Evolutionary conservation across 2,329 filamentous ascomycete species (phyloP).

Genomic region (Talaromyces sp.): DNA sequence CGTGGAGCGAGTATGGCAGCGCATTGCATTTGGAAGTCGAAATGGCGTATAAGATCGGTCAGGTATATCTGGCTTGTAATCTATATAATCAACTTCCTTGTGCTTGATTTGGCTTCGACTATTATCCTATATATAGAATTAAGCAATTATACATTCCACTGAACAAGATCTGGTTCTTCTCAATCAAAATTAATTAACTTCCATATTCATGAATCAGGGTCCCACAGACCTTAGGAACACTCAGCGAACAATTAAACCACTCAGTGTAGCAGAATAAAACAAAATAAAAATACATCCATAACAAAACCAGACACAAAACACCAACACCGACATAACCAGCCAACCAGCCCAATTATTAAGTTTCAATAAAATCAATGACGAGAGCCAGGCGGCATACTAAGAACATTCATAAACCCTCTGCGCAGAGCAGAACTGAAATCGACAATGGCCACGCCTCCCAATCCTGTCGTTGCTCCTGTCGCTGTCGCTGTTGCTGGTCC

Average conservation of each 20-base stretch:
- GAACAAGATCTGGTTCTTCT: background rate
- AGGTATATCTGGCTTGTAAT: background rate
- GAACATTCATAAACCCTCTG: slow-evolving; percentile 20
- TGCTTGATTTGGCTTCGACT: background rate
- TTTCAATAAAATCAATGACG: slow-evolving; percentile 1
- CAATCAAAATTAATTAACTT: background rate
- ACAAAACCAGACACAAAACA: background rate
- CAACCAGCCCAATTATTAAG: background rate
- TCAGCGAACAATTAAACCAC: background rate
- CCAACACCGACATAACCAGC: background rate
- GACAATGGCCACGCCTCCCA: background rate
- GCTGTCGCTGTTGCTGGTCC: background rate
- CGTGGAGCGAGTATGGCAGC: slow-evolving; percentile 42
- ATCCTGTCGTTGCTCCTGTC: background rate
- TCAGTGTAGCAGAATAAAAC: background rate
- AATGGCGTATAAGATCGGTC: background rate
- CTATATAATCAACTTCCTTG: background rate
- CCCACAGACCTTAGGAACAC: background rate
- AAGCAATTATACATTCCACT: background rate
- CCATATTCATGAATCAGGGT: background rate
- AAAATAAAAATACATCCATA: slow-evolving; percentile 1
- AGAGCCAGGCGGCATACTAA: slow-evolving; percentile 11
- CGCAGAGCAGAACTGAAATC: slow-evolving; percentile 19
- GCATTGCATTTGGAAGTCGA: slow-evolving; percentile 39
- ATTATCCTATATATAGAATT: background rate